These are phyloP conservation scores for Globisporangium viniferum DNA, from an alignment of 352 stramenopile species.

Conservation along the genomic window DNA sequence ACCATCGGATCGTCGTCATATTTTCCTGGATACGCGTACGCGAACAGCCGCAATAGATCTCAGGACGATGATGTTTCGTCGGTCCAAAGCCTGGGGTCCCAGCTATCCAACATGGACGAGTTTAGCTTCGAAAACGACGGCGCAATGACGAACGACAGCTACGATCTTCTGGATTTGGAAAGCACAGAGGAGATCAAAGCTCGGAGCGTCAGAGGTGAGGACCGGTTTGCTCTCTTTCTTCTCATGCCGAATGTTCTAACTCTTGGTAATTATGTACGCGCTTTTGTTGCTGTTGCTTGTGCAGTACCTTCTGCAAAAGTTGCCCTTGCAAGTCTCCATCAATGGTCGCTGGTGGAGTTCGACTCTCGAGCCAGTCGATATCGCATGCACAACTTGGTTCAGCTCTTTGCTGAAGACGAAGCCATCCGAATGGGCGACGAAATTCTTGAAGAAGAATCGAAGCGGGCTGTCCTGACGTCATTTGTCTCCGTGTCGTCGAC, in stretches of 20 bases:
- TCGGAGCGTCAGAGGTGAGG: constrained; percentile 33
- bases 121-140: constrained; percentile 79
- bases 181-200: constrained; percentile 65
- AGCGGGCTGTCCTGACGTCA: constrained; percentile 24
- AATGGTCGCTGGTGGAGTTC: constrained; percentile 83
- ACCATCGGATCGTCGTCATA: constrained; percentile 28
- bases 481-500: constrained; percentile 29
- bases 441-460: constrained; percentile 25
- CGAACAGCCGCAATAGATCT: constrained; percentile 22
- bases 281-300: background rate
- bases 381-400: constrained; percentile 82
- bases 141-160: constrained; percentile 74
- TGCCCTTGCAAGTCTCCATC: constrained; percentile 59
- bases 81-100: constrained; percentile 55
- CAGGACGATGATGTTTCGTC: constrained; percentile 54
- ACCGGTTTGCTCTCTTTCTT: background rate
- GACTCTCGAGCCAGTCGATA: constrained; percentile 67
- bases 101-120: constrained; percentile 66
- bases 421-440: constrained; percentile 53
- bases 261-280: background rate
- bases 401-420: constrained; percentile 83
- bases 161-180: constrained; percentile 73
- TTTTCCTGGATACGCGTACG: constrained; percentile 58
- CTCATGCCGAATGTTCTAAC: background rate
- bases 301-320: constrained; percentile 44